Evolutionary conservation across 371 early-diverging fungal species (phyloP), one percentile per base, ranked within the genome.

Genomic region (Capniomyces stellatus): DNA sequence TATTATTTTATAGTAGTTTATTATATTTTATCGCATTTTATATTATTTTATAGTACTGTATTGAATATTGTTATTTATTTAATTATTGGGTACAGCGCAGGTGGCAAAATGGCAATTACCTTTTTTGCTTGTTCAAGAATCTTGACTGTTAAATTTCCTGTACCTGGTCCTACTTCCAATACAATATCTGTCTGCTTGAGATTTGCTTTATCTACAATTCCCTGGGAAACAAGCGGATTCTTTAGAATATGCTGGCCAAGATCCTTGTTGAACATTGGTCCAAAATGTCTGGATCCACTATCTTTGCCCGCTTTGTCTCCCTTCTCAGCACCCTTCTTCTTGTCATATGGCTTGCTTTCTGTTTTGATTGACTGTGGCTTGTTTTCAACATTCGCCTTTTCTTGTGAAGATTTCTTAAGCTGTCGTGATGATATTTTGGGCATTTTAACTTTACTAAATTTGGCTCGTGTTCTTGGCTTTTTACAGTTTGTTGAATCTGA

Each of bases 181-280:
- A 98, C 96, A 2, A 81, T 82, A 69, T 99, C 99, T 1, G 97
- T 92, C 27, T 85, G 74, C 58, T 89, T 82, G 43, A 99, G 70
- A 40, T 71, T 75, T 4, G 98, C 96, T 84, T 97, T 98, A 60
- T 97, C 96, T 19, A 99, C 87, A 58, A 99, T 97, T 29, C 87
- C 85, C 69, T 92, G 87, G 46, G 96, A 92, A 1, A 99, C 90
- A 35, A 98, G 75, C 30, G 96, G 97, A 74, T 99, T 99, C 66
- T 95, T 98, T 60, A 99, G 74, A 68, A 99, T 96, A 64, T 99
- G 99, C 76, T 99, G 99, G 53, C 99, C 98, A 21, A 98, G 80
- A 59, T 87, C 82, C 72, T 98, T 99, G 78, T 98, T 97, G 72
- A 98, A 94, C 59, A 93, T 67, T 27, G 93, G 93, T 0, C 70